These are phyloP conservation scores for Colletotrichum shisoi DNA, from an alignment of 2,329 filamentous ascomycete species.

Conservation along the genomic window DNA sequence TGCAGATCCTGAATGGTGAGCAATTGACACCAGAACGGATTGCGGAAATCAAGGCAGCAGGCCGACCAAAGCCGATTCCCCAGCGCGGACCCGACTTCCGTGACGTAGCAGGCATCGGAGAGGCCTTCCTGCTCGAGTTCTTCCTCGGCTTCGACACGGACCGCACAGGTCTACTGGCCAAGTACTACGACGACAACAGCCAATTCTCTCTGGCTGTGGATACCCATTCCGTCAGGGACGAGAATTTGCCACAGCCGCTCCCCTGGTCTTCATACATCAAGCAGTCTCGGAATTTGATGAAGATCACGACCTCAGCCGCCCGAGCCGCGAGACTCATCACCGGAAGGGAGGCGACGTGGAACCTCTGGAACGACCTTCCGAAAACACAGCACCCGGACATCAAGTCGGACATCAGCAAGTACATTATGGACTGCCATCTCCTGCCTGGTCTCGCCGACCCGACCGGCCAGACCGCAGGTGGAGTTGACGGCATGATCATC, in stretches of 20 bases:
- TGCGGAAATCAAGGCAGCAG: conserved; percentile 60
- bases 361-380: conserved; percentile 75
- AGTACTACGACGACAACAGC: conserved; percentile 79
- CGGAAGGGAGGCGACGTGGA: conserved; percentile 70
- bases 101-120: conserved; percentile 77
- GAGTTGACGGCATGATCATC: conserved; percentile 80
- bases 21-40: conserved; percentile 77
- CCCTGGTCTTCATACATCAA: conserved; percentile 80
- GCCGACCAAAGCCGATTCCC: conserved; percentile 66
- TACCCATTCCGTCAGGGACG: conserved; percentile 62
- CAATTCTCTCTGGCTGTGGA: conserved; percentile 80
- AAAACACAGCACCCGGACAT: conserved; percentile 78
- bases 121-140: conserved; percentile 78
- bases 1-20: conserved; percentile 77
- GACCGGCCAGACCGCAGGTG: conserved; percentile 65
- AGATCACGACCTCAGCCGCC: conserved; percentile 67
- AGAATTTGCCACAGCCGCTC: conserved; percentile 53
- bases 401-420: conserved; percentile 71
- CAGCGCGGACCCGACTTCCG: conserved; percentile 73
- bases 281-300: conserved; percentile 78
- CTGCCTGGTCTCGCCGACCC: conserved; percentile 76
- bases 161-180: conserved; percentile 66
- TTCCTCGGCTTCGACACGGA: conserved; percentile 77
- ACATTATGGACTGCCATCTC: conserved; percentile 82
- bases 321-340: conserved; percentile 71